Conservation (phyloP, 2,329 filamentous ascomycete genomes). For the Penicillium hesseltinei region DNA sequence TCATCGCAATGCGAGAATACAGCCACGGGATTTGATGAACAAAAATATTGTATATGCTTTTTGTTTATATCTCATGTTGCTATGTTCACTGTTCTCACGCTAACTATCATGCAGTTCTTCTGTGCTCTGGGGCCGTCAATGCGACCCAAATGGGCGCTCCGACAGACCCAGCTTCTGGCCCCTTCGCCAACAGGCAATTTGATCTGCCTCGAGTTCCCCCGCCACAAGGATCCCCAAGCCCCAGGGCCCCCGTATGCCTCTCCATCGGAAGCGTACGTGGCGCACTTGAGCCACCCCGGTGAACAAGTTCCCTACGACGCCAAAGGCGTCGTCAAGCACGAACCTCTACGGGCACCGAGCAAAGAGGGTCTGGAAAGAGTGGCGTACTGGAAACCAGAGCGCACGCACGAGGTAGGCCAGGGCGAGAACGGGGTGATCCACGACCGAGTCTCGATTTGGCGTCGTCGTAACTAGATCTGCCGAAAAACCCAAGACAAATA, state of each 20-base stretch:
- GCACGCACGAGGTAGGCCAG: conserved; percentile 57
- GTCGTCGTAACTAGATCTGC: conserved; percentile 31
- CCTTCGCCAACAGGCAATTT: conserved; percentile 49
- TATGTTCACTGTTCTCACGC: conserved; percentile 1
- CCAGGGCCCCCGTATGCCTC: conserved; percentile 73
- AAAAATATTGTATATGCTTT: background rate
- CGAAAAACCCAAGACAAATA: background rate
- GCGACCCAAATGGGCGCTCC: conserved; percentile 57
- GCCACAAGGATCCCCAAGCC: conserved; percentile 63
- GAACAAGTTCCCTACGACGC: conserved; percentile 62
- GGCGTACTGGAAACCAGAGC: conserved; percentile 55
- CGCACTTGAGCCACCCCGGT: conserved; percentile 69
- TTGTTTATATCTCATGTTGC: background rate
- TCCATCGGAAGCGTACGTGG: conserved; percentile 67
- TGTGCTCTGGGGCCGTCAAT: conserved; percentile 57
- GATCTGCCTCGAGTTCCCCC: conserved; percentile 74
- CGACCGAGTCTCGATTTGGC: conserved; percentile 47
- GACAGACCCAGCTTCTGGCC: conserved; percentile 55
- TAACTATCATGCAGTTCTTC: conserved; percentile 52
- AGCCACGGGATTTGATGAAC: background rate
- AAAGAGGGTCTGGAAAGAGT: conserved; percentile 45
- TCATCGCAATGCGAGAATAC: background rate
- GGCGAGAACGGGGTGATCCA: conserved; percentile 40
- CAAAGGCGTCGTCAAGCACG: conserved; percentile 50
- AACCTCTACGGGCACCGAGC: conserved; percentile 47